These are phyloP conservation scores for Meripilus lineatus DNA, from an alignment of 1,284 basidiomycete species.

Conservation along the genomic window DNA sequence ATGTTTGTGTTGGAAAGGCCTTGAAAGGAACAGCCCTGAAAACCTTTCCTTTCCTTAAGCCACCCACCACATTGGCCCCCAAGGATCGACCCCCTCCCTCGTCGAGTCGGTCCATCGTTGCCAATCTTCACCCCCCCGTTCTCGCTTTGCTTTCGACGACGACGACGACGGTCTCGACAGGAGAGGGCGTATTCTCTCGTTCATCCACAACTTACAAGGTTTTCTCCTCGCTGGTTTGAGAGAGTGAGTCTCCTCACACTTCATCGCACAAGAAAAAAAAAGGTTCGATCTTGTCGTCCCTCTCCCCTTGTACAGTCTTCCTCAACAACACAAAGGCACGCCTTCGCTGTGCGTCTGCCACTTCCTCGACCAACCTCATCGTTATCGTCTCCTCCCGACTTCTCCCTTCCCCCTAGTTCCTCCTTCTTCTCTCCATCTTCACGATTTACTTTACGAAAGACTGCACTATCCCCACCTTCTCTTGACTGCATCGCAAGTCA, in stretches of 20 bases:
- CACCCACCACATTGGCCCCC: constrained; percentile 28
- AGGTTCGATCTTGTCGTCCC: constrained; percentile 27
- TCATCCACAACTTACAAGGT: constrained; percentile 22
- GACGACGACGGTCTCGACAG: constrained; percentile 37
- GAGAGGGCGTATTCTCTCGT: constrained; percentile 26
- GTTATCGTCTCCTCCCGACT: constrained; percentile 30
- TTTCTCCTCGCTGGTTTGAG: constrained; percentile 24
- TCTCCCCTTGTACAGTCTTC: constrained; percentile 26
- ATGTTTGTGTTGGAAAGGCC: too few relatives aligned
- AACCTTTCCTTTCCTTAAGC: constrained; percentile 20
- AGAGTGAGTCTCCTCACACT: constrained; percentile 19
- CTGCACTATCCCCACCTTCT: constrained; percentile 29
- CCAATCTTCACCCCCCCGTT: constrained; percentile 24
- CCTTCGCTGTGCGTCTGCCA: constrained; percentile 88
- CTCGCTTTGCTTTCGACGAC: constrained; percentile 30
- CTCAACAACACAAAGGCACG: constrained; percentile 69
- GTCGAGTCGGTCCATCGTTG: constrained; percentile 33
- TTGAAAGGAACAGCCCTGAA: too few relatives aligned
- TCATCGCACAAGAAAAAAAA: constrained; percentile 12
- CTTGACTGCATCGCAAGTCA: constrained; percentile 19
- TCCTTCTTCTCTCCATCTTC: constrained; percentile 26
- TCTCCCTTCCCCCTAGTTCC: constrained; percentile 23
- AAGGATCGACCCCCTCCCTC: constrained; percentile 43
- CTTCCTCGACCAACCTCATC: constrained; percentile 23
- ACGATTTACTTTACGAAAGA: constrained; percentile 47